Base-by-base conservation (phyloP, 2,329 filamentous ascomycete genomes). In the Drechslerella coelobrocha region DNA sequence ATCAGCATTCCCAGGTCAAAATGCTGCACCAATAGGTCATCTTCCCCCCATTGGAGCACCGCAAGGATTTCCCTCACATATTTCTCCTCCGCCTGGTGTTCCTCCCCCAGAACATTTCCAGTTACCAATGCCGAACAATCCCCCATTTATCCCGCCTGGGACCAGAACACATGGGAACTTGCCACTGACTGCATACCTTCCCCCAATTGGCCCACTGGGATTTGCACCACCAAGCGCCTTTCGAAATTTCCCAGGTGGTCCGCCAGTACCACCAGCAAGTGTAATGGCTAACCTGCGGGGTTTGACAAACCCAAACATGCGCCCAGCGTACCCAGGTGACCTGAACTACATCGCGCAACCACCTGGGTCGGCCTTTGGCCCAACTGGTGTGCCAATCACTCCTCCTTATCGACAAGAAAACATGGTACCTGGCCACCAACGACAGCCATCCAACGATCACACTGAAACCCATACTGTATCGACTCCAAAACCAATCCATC, bases 401-500 rank as follows among this genome's bases (percentile, higher is more conserved):
- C 41, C 19, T 45, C 41, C 26, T 65, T 12, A 31, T 50, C 60
- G 68, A 27, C 54, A 55, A 5, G 61, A 72, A 43, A 63, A 59
- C 24, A 21, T 63, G 19, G 21, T 26, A 37, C 5, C 59, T 19
- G 66, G 66, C 47, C 66, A 71, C 19, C 66, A 71, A 41, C 62
- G 66, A 27, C 68, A 72, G n/a, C 31, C 61, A 45, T 66, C 68
- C 12, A 51, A 55, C 5, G 61, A 66, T 31, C 55, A 56, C 41
- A 65, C 27, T n/a, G 61, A 72, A 31, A 60, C 19, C 39, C 61
- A 61, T 9, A 23, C 37, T 37, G 69, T 43, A 74, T 77, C 52
- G 76, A 79, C 56, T 34, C 73, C 26, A 60, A 75, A 91, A 73
- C 90, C 90, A 0, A 93, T 95, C 71, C 85, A 88, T 48, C 85